Percentiles rank a stretch among this genome's conserved stretches.
phyloP scores from a whole-genome alignment of 106 monocot genomes.

The Dendrobium nobile region DNA sequence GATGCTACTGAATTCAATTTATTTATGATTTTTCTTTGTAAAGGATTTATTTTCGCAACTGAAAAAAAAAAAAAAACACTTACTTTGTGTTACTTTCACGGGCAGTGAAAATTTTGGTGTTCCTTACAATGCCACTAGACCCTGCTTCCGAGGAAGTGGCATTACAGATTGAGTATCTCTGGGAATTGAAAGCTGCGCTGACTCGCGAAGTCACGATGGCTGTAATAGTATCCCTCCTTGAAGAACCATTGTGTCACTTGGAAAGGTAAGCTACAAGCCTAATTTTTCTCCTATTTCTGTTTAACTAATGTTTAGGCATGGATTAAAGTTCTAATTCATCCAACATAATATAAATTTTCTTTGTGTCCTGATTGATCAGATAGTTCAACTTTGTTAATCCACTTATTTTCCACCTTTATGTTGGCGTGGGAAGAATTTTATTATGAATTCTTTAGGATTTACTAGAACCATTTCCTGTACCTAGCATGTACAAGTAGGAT shows the following conservation, averaged over 20 bases:
- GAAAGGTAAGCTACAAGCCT: slow-evolving; percentile 39
- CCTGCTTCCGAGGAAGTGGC: slow-evolving; percentile 54
- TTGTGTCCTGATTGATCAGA: background rate
- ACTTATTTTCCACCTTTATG: background rate
- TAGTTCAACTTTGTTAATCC: background rate
- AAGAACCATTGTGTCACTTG: slow-evolving; percentile 74
- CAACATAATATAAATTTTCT: background rate
- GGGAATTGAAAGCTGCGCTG: slow-evolving; percentile 74
- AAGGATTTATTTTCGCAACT: background rate
- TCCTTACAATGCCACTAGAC: slow-evolving; percentile 91
- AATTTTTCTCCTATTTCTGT: background rate
- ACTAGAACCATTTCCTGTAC: background rate
- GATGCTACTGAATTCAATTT: background rate
- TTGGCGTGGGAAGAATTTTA: background rate
- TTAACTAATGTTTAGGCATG: background rate
- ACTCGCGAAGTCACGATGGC: slow-evolving; percentile 52
- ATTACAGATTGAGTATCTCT: slow-evolving; percentile 78
- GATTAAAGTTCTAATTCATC: background rate
- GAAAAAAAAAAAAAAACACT: background rate
- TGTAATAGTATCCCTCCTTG: slow-evolving; percentile 69
- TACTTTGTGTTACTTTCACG: background rate
- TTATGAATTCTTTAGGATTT: background rate
- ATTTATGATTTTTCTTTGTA: background rate
- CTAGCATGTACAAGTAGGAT: no score
- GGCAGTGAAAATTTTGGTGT: slow-evolving; percentile 93